Base-by-base conservation (phyloP, 2,329 filamentous ascomycete species). In the Calonectria crousiana region DNA sequence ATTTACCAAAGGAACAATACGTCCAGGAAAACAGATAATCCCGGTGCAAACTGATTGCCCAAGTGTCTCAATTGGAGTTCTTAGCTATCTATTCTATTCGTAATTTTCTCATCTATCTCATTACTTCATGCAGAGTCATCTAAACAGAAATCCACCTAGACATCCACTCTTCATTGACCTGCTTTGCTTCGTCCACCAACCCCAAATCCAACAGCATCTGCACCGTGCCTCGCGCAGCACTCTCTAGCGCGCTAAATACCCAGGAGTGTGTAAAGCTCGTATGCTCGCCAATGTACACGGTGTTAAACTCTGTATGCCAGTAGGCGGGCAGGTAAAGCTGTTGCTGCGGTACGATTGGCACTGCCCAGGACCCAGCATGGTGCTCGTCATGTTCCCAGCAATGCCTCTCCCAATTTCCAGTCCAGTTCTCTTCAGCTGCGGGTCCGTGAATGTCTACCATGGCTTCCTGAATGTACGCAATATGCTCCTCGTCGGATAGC, bases 141-240 rank as follows among this genome's bases (percentile, higher is more conserved):
- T 30, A 71, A 34, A 71, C 18, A 5, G 34, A 47, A 28, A 83
- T 90, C 90, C 90, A 92, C 53, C 90, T 85, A 2, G 88, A 90
- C 90, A 92, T 92, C 90, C 90, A 92, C 3, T 86, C 87, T 30
- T 89, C 81, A 0, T 88, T 88, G 30, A 92, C 82, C 74, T 87
- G 78, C 83, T 92, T 92, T 0, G 90, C 91, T 82, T 92, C 91
- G 81, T 92, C 90, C 1, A 92, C 90, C 30, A 92, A 78, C 0
- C 90, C 90, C 80, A 92, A 69, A 44, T 88, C 87, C 62, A 90
- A 80, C 77, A 92, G 78, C 72, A 92, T 71, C 79, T 92, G 90
- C 1, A 87, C 85, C 0, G 89, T 89, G 0, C 90, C 90, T 1
- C 90, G 84, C 0, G 91, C 88, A 0, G 89, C 90, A 30, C 86